These are phyloP conservation scores for Ustilago cynodontis DNA, from an alignment of 1,284 basidiomycete genomes.

Conservation along the genomic window DNA sequence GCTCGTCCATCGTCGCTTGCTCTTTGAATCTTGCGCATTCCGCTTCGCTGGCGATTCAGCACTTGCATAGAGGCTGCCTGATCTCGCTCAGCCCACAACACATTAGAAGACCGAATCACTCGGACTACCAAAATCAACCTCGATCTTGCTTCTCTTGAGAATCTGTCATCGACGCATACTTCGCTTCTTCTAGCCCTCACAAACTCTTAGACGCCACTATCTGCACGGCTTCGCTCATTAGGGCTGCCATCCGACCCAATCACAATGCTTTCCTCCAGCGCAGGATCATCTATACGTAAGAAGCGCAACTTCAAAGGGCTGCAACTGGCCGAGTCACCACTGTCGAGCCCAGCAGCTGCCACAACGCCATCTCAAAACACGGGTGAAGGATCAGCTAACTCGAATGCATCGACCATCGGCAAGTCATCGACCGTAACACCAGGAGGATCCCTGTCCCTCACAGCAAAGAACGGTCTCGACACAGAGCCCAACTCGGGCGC, in stretches of 20 bases:
- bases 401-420: conserved; percentile 37
- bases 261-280: conserved; percentile 39
- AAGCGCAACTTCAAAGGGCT: conserved; percentile 70
- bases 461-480: conserved; percentile 24
- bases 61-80: background rate
- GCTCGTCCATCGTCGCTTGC: background rate
- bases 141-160: background rate
- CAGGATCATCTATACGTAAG: conserved; percentile 59
- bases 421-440: conserved; percentile 25
- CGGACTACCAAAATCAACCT: background rate
- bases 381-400: conserved; percentile 27
- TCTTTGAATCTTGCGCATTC: background rate
- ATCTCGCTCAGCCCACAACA: background rate
- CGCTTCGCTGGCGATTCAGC: background rate
- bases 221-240: background rate
- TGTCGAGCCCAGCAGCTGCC: conserved; percentile 34
- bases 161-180: background rate
- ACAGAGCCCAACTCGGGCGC: conserved; percentile 49
- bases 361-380: conserved; percentile 28
- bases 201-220: background rate
- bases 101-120: background rate
- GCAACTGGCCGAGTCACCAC: conserved; percentile 57
- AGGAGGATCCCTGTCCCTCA: conserved; percentile 34
- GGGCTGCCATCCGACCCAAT: background rate
- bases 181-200: no score